phyloP scores from a whole-genome alignment of 1,139 yeast genomes.

The Saccharomyces hybrid region DNA sequence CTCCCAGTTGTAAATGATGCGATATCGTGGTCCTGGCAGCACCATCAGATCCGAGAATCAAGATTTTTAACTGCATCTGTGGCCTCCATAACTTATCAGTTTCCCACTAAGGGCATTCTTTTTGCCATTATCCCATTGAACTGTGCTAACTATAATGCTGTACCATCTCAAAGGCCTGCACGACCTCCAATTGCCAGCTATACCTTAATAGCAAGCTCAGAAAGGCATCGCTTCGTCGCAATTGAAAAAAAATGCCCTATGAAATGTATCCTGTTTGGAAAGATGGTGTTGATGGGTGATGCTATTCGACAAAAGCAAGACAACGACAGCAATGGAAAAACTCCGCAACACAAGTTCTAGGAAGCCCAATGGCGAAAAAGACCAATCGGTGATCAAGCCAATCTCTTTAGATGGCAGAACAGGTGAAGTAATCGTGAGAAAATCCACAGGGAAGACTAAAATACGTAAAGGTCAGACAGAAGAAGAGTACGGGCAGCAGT shows the following conservation, averaged over 20 bases:
- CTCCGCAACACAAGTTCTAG: background rate
- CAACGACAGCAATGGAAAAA: background rate
- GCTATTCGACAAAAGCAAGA: background rate
- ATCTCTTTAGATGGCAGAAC: conserved; percentile 17
- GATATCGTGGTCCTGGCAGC: background rate
- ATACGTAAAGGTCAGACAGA: conserved; percentile 52
- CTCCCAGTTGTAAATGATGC: conserved; percentile 59
- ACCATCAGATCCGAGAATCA: background rate
- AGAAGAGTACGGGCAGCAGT: conserved; percentile 45
- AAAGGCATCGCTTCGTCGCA: background rate
- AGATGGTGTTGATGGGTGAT: background rate
- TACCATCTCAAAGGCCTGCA: no score
- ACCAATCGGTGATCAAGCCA: conserved; percentile 20
- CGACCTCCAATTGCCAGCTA: background rate
- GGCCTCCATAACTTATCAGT: background rate
- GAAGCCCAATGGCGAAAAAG: conserved; percentile 8
- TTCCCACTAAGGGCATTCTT: no score
- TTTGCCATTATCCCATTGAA: background rate
- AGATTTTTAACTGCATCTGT: background rate
- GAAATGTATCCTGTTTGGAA: background rate
- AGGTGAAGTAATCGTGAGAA: conserved; percentile 35
- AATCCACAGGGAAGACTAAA: conserved; percentile 36
- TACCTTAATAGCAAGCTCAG: background rate
- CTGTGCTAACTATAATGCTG: background rate
- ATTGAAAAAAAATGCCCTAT: background rate